Evolutionary conservation across 768 basidiomycete species (phyloP), one percentile per base, ranked within the genome.

Genomic region (Kwoniella pini): DNA sequence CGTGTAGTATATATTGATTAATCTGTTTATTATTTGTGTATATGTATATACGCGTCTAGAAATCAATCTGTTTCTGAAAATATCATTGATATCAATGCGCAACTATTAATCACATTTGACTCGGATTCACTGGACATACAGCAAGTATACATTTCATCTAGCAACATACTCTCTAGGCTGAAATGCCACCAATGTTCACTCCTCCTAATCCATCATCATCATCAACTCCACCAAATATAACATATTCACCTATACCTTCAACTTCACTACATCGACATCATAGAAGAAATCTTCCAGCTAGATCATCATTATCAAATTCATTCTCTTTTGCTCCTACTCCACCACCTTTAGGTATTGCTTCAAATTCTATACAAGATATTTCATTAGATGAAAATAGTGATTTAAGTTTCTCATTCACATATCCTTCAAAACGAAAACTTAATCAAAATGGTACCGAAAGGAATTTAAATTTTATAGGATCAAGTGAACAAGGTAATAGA

Each of bases 251-350:
- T 33, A 22, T 54, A 12, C 49, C 63, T 30, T 45, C 61, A 10
- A 49, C 64, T 13, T 64, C 68, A 10, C 19, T 22, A 4, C 22
- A 50, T 36, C 28, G 55, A 52, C 43, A 56, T 45, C 57, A 40
- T 50, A 44, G 64, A 36, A 31, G 67, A 39, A 43, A 38, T 13
- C 33, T 64, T 1, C 65, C 65, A n/a, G 40, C 69, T 36, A 50
- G 67, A 31, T 71, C 70, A 46, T 71, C 70, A 11, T 57, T 71
- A 12, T 71, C 70, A 30, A 65, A 63, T 57, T 60, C 55, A 5
- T 71, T 71, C 67, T 66, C 70, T 13, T 60, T 71, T 28, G 63
- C 45, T 15, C 63, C 66, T 2, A 15, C 49, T 3, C 48, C 27
- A 7, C 9, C 48, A 17, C 48, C 11, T 12, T 19, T 36, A 9